Conservation (phyloP, 1,284 basidiomycete species). For the Apiotrichum veenhuisii region DNA sequence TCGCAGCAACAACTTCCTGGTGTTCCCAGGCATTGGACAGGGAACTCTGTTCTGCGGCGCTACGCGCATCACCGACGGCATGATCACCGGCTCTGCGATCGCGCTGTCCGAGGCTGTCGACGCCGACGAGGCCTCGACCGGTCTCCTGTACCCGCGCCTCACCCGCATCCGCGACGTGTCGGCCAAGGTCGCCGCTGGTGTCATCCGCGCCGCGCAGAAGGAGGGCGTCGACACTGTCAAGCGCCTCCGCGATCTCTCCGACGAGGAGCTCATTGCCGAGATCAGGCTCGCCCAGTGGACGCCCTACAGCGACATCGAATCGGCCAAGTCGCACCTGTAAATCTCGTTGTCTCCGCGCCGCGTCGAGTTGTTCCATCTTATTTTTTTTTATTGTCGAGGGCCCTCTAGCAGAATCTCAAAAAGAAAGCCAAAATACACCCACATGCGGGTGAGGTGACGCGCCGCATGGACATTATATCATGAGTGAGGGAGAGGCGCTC, state of each 20-base stretch:
- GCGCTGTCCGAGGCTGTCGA: constrained; percentile 75
- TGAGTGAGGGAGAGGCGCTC: not conserved
- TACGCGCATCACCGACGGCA: constrained; percentile 41
- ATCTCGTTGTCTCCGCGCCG: no score
- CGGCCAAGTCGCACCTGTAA: constrained; percentile 11
- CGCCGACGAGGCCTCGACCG: constrained; percentile 62
- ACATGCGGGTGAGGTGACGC: not conserved
- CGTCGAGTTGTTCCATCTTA: not conserved
- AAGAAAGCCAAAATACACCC: not conserved
- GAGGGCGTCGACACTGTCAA: constrained; percentile 51
- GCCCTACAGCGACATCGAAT: constrained; percentile 15
- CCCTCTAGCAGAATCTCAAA: not conserved
- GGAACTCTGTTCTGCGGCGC: constrained; percentile 64
- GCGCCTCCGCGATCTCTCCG: constrained; percentile 28
- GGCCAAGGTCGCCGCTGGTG: constrained; percentile 64
- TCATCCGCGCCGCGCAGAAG: constrained; percentile 73
- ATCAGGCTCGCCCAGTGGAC: constrained; percentile 36
- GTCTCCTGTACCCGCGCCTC: constrained; percentile 70
- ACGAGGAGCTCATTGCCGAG: constrained; percentile 26
- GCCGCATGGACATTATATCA: constrained; percentile 2
- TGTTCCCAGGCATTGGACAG: constrained; percentile 65
- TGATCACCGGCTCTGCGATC: constrained; percentile 57
- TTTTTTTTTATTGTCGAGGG: not conserved
- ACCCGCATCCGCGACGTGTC: constrained; percentile 81
- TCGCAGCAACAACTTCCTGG: constrained; percentile 43